Percentiles rank a stretch among this genome's conserved stretches.
Conservation (phyloP, 805 yeast species). For the Candida nonsorbophila region DNA sequence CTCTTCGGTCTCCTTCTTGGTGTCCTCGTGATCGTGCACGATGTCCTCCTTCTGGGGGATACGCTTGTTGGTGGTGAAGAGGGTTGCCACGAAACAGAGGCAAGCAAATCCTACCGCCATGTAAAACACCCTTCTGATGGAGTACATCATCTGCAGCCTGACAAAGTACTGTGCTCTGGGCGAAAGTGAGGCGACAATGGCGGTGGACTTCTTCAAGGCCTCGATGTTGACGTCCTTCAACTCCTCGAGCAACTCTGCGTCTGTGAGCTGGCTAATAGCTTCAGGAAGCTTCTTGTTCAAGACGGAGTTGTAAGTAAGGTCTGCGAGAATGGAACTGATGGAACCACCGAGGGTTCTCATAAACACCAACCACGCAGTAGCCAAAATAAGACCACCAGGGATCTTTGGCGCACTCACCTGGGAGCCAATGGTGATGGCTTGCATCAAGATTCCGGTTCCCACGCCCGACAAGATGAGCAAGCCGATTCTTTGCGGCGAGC, state of each 20-base stretch:
- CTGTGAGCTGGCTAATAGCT: slow-evolving; percentile 6
- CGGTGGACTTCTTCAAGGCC: slow-evolving; percentile 1
- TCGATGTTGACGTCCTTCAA: background rate
- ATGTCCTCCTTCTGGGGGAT: slow-evolving; percentile 3
- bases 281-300: slow-evolving; percentile 4
- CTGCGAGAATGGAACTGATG: slow-evolving; percentile 23
- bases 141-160: slow-evolving; percentile 22
- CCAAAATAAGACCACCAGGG: slow-evolving; percentile 45
- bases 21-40: no score
- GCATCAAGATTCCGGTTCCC: slow-evolving; percentile 43
- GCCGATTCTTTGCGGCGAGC: slow-evolving; percentile 34
- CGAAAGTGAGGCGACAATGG: slow-evolving; percentile 8
- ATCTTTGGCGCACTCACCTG: slow-evolving; percentile 48
- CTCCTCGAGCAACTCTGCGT: slow-evolving; percentile 4
- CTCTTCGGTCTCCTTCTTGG: no score
- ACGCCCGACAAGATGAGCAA: slow-evolving; percentile 43
- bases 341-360: slow-evolving; percentile 43
- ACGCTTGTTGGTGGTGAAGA: slow-evolving; percentile 36
- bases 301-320: slow-evolving; percentile 5
- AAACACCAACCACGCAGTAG: slow-evolving; percentile 42
- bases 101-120: slow-evolving; percentile 32
- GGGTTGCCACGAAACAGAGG: slow-evolving; percentile 18
- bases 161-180: slow-evolving; percentile 19
- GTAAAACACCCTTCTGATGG: slow-evolving; percentile 37
- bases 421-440: slow-evolving; percentile 37